Evolutionary conservation across 805 yeast species (phyloP).

Genomic region (Starmera amethionina): DNA sequence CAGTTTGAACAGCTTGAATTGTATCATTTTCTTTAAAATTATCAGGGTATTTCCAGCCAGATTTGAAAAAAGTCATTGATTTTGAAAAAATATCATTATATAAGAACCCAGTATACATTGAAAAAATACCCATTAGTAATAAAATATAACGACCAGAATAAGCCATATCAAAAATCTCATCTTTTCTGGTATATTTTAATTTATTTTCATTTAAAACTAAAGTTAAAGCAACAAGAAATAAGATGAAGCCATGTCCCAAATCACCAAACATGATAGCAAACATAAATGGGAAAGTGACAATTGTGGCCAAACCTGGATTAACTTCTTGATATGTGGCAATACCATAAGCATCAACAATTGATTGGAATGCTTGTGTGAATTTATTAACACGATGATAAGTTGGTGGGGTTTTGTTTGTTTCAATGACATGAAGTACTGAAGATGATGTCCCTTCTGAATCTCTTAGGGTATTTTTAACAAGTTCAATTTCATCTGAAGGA

Average conservation of each 20-base stretch:
- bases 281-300: conserved; percentile 95
- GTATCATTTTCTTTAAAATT: conserved; percentile 50
- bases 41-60: conserved; percentile 94
- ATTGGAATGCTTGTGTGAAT: conserved; percentile 87
- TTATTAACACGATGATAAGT: conserved; percentile 92
- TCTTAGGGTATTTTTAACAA: conserved; percentile 58
- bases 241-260: conserved; percentile 86
- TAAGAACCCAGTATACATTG: conserved; percentile 90
- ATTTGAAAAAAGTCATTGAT: conserved; percentile 74
- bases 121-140: conserved; percentile 85
- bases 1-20: conserved; percentile 54
- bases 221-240: conserved; percentile 61
- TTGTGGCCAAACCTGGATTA: conserved; percentile 91
- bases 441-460: conserved; percentile 29
- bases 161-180: conserved; percentile 96
- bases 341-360: conserved; percentile 93
- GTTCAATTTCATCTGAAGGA: conserved; percentile 65
- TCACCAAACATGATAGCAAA: conserved; percentile 99
- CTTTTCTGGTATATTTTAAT: conserved; percentile 62
- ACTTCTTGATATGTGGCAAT: conserved; percentile 89
- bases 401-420: conserved; percentile 84
- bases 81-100: conserved; percentile 92
- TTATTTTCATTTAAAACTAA: conserved; percentile 68
- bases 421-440: conserved; percentile 42
- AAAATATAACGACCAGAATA: conserved; percentile 86